Evolutionary conservation across 129 eudicot genomes (phyloP).

Genomic region (Calendula officinalis): DNA sequence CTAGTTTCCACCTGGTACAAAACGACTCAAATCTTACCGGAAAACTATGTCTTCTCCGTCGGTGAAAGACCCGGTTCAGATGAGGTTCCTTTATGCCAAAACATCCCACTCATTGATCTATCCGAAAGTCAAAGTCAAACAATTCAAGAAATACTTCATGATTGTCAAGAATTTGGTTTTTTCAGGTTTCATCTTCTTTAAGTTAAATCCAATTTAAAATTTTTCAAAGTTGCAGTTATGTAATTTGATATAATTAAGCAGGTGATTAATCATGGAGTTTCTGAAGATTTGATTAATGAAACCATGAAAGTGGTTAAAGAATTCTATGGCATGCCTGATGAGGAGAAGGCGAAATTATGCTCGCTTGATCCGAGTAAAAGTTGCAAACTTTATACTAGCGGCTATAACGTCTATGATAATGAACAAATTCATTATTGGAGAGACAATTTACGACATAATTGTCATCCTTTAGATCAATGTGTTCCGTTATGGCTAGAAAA

Average conservation of each 20-base stretch:
- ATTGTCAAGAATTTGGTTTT: constrained; percentile 44
- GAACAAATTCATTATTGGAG: constrained; percentile 44
- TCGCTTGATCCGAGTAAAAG: constrained; percentile 36
- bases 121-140: constrained; percentile 1
- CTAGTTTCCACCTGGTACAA: constrained; percentile 42
- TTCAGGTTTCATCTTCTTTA: constrained; percentile 36
- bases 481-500: constrained; percentile 36
- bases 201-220: neutral
- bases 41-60: constrained; percentile 36
- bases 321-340: constrained; percentile 33
- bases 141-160: constrained; percentile 34
- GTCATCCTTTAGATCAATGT: constrained; percentile 39
- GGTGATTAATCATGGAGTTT: constrained; percentile 50
- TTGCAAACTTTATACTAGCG: constrained; percentile 45
- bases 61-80: constrained; percentile 34
- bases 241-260: neutral
- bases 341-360: constrained; percentile 31
- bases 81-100: constrained; percentile 18
- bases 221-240: neutral
- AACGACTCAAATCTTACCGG: constrained; percentile 25
- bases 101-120: constrained; percentile 39
- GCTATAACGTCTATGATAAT: constrained; percentile 13
- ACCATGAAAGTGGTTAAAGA: constrained; percentile 34
- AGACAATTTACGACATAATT: constrained; percentile 38
- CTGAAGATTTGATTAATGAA: constrained; percentile 26